These are phyloP conservation scores for Citrullus amarus DNA, from an alignment of 306 rosid species.

Conservation along the genomic window DNA sequence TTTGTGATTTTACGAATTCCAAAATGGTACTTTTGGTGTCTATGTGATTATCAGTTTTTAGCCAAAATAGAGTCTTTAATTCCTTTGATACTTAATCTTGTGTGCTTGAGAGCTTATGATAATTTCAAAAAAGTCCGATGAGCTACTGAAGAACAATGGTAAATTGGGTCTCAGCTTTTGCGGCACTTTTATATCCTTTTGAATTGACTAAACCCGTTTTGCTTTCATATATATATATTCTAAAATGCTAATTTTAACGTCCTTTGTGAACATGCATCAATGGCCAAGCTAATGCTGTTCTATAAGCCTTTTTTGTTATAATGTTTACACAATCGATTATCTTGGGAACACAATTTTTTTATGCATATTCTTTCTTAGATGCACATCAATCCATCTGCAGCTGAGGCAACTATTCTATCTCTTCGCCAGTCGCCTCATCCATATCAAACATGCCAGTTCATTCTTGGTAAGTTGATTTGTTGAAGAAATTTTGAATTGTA, in stretches of 20 bases:
- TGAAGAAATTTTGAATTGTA: background rate
- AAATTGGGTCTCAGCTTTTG: background rate
- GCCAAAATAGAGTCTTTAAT: background rate
- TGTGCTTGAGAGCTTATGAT: background rate
- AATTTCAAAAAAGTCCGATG: background rate
- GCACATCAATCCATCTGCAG: slow-evolving; percentile 61
- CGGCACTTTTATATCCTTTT: background rate
- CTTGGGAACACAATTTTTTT: background rate
- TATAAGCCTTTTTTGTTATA: background rate
- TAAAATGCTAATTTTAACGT: background rate
- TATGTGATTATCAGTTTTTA: background rate
- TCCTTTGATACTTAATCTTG: background rate
- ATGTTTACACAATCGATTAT: background rate
- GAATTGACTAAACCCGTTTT: background rate
- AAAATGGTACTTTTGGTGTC: background rate
- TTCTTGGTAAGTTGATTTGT: slow-evolving; percentile 49
- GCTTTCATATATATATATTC: background rate
- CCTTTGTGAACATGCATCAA: background rate
- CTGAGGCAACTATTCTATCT: slow-evolving; percentile 66
- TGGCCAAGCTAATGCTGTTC: background rate
- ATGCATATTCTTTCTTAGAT: slow-evolving; percentile 32
- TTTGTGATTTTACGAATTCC: background rate
- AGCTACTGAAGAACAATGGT: too few relatives aligned
- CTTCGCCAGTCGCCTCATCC: slow-evolving; percentile 74
- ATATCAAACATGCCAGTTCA: slow-evolving; percentile 71